Evolutionary conservation across 1,284 basidiomycete species (phyloP).

Genomic region (Ganoderma resinaceum): DNA sequence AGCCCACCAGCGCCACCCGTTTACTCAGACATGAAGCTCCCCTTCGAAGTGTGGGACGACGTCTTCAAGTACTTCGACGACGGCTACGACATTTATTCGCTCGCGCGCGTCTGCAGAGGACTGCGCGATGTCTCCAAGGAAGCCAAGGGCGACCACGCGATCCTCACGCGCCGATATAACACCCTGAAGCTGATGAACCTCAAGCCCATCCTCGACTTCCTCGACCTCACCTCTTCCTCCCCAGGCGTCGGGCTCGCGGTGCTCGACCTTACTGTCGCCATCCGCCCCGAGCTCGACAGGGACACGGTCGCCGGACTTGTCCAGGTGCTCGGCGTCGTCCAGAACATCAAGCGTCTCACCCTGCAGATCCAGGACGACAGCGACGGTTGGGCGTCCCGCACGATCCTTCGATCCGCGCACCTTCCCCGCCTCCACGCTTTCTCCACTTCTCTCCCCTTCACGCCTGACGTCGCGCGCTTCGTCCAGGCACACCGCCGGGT

Average conservation of each 20-base stretch:
- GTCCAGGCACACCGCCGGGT: neutral
- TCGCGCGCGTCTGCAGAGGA: slow-evolving; percentile 17
- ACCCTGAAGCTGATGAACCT: neutral
- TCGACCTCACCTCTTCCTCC: neutral
- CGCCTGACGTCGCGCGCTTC: neutral
- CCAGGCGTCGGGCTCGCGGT: slow-evolving; percentile 5
- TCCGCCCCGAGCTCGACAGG: neutral
- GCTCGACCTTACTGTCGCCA: slow-evolving; percentile 5
- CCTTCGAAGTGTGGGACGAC: slow-evolving; percentile 15
- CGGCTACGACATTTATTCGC: slow-evolving; percentile 20
- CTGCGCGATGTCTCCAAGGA: slow-evolving; percentile 7
- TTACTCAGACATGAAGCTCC: slow-evolving; percentile 13
- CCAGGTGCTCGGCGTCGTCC: neutral
- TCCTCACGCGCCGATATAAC: neutral
- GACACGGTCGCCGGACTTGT: neutral
- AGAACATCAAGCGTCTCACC: slow-evolving; percentile 11
- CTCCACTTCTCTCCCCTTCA: neutral
- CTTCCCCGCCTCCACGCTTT: slow-evolving; percentile 8
- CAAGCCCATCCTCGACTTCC: slow-evolving; percentile 6
- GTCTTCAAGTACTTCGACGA: slow-evolving; percentile 15
- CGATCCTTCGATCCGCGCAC: neutral
- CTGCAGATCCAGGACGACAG: slow-evolving; percentile 11
- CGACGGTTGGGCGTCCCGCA: neutral
- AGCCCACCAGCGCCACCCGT: neutral
- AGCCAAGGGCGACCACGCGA: slow-evolving; percentile 10